phyloP scores from a whole-genome alignment of 371 early-diverging fungal species.

The Parasitella parasitica region DNA sequence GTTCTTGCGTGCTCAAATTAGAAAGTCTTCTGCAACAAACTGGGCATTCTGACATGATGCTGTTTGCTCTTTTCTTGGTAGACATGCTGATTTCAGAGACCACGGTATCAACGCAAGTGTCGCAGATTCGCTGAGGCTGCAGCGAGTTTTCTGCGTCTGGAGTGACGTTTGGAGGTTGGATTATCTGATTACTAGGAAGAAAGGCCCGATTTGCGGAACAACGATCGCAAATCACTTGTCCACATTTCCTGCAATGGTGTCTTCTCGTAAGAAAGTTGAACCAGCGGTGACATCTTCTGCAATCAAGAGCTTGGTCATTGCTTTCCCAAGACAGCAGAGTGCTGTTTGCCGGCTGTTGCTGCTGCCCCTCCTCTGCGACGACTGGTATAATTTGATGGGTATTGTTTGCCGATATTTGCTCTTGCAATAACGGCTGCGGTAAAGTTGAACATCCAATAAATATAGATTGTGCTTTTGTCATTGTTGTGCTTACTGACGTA shows the following conservation, averaged over 20 bases:
- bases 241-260: slow-evolving; percentile 67
- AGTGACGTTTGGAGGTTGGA: neutral
- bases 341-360: neutral
- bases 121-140: slow-evolving; percentile 18
- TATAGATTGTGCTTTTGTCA: slow-evolving; percentile 9
- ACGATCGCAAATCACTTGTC: slow-evolving; percentile 27
- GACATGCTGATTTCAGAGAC: neutral
- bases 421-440: slow-evolving; percentile 13
- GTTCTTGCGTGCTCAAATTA: slow-evolving; percentile 45
- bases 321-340: slow-evolving; percentile 59
- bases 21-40: slow-evolving; percentile 62
- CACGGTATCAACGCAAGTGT: slow-evolving; percentile 7
- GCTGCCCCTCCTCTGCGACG: neutral
- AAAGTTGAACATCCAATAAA: slow-evolving; percentile 17
- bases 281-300: slow-evolving; percentile 64
- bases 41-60: slow-evolving; percentile 74
- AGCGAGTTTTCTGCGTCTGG: neutral
- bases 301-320: slow-evolving; percentile 64
- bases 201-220: slow-evolving; percentile 6
- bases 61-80: neutral
- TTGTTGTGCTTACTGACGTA: slow-evolving; percentile 23
- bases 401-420: slow-evolving; percentile 6
- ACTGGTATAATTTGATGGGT: neutral
- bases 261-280: slow-evolving; percentile 69
- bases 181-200: slow-evolving; percentile 1